Evolutionary conservation across 768 basidiomycete genomes (phyloP).

Genomic region (Mrakia gelida): DNA sequence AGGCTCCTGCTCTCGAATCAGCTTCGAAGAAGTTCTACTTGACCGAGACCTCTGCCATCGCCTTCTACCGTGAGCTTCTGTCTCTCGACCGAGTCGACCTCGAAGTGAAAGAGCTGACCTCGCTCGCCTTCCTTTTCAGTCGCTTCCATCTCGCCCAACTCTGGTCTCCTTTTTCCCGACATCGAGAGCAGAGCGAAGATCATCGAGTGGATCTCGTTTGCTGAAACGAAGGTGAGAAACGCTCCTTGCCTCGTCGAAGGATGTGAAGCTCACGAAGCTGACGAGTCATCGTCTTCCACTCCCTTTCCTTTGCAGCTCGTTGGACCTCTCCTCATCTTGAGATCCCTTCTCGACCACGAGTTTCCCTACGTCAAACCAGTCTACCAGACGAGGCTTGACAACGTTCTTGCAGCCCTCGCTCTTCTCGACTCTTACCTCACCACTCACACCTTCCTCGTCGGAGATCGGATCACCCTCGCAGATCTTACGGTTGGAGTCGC

Average conservation of each 20-base stretch:
- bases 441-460: constrained; percentile 80
- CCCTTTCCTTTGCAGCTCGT: constrained; percentile 37
- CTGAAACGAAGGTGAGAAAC: constrained; percentile 16
- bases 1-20: constrained; percentile 74
- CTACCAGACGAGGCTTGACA: constrained; percentile 59
- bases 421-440: constrained; percentile 70
- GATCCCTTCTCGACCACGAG: constrained; percentile 47
- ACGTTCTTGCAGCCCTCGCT: constrained; percentile 56
- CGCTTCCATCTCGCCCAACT: constrained; percentile 68
- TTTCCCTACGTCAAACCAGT: constrained; percentile 71
- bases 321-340: constrained; percentile 49
- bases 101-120: too few relatives aligned
- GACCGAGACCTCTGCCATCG: constrained; percentile 73
- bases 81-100: too few relatives aligned
- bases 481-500: constrained; percentile 67
- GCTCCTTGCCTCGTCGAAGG: too few relatives aligned
- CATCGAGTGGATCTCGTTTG: constrained; percentile 77
- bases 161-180: constrained; percentile 66
- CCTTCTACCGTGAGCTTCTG: constrained; percentile 76
- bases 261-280: too few relatives aligned
- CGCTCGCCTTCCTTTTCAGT: constrained; percentile 56
- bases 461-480: constrained; percentile 89
- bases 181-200: constrained; percentile 66
- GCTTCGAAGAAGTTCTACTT: constrained; percentile 63
- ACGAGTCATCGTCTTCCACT: too few relatives aligned